Conservation (phyloP, 139 green algal species). For the Tetradesmus lagerheimii region DNA sequence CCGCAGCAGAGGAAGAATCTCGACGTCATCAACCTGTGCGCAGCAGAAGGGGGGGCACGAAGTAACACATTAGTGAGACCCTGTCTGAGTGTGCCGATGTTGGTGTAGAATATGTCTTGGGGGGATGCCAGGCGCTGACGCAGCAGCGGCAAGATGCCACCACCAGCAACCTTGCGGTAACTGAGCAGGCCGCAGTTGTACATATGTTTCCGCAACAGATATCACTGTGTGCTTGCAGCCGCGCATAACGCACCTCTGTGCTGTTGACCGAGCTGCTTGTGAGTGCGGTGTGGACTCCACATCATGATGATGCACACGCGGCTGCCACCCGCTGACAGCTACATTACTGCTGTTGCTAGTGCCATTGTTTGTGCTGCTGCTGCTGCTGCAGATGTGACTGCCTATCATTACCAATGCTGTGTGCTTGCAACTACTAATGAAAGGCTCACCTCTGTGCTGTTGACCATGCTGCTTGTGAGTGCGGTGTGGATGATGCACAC, state of each 20-base stretch:
- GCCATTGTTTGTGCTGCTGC: too few relatives aligned
- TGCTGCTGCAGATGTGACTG: too few relatives aligned
- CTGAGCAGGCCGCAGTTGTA: too few relatives aligned
- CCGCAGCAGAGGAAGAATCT: slow-evolving; percentile 42
- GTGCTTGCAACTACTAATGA: too few relatives aligned
- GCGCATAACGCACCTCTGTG: neutral
- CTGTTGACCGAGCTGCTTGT: neutral
- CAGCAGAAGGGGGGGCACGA: too few relatives aligned
- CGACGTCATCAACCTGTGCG: slow-evolving; percentile 6
- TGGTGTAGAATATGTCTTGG: slow-evolving; percentile 24
- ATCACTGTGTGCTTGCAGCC: too few relatives aligned
- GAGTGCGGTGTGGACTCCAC: too few relatives aligned
- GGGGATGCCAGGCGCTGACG: slow-evolving; percentile 9
- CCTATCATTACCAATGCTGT: too few relatives aligned
- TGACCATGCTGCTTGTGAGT: slow-evolving; percentile 34
- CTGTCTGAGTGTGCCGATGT: neutral
- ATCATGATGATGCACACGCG: neutral
- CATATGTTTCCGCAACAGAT: too few relatives aligned
- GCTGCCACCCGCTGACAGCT: too few relatives aligned
- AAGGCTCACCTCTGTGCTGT: slow-evolving; percentile 37
- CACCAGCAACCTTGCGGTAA: neutral
- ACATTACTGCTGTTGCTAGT: too few relatives aligned
- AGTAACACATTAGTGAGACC: too few relatives aligned
- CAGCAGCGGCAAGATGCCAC: slow-evolving; percentile 44
- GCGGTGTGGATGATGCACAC: slow-evolving; percentile 40